Base-by-base conservation (phyloP, 768 basidiomycete species). In the Crepidotus variabilis region DNA sequence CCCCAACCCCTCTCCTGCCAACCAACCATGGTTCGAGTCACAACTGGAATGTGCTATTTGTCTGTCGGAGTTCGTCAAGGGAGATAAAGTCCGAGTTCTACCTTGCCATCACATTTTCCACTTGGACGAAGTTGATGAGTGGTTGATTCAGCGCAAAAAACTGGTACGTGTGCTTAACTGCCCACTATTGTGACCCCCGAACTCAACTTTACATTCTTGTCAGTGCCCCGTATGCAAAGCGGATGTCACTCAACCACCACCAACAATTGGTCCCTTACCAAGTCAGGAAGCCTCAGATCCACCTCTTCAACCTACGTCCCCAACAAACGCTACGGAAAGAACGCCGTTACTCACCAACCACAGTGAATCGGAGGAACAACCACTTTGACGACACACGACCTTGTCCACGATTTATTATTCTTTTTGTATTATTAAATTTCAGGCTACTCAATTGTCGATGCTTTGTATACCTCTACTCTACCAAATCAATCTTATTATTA, bases 81-180 rank as follows among this genome's bases (percentile, higher is more conserved):
- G 94, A 2, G 96, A 98, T 67, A 82, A 85, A 63, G 92, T 98
- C 45, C 84, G 95, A 62, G 91, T 95, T 51, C 68, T 98, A 39
- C 96, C 96, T 1, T 98, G 96, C 65, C 88, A 90, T 48, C 96
- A 98, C 68, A 86, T 98, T 53, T 98, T 97, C 73, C 96, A 98
- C 71, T 81, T 92, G 47, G 80, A 87, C 34, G 96, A 98, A 69
- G 84, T 97, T 36, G 93, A 94, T 68, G 81, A 88, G 60, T 98
- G 96, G 96, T 73, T 98, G 57, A 87, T 95, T 55, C 85, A 89
- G 58, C 84, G 92, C 70, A 92, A 94, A 78, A 97, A 97, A 76
- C 72, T 96, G 70, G 94, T 95, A 65, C 66, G 88, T 78, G 13
- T 56, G 36, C 24, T 57, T 43, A 51, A 18, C 33, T 32, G 32